These are phyloP conservation scores for Dendrobium nobile DNA, from an alignment of 106 monocot species.

Conservation along the genomic window DNA sequence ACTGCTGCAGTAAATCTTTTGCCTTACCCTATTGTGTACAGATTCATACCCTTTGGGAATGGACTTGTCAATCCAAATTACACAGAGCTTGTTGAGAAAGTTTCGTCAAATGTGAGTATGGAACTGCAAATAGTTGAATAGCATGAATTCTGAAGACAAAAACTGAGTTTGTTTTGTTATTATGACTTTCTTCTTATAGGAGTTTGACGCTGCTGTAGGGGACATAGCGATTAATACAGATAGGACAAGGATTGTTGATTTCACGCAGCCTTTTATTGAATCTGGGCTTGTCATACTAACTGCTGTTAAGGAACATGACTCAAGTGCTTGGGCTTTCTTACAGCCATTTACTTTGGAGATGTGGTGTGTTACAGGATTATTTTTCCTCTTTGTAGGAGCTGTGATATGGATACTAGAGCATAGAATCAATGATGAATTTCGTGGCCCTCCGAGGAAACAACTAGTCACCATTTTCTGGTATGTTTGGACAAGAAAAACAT, in stretches of 20 bases:
- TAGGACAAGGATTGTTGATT: slow-evolving; percentile 68
- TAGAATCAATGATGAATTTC: slow-evolving; percentile 77
- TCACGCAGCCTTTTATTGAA: slow-evolving; percentile 74
- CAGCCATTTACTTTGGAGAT: slow-evolving; percentile 71
- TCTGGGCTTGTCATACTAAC: slow-evolving; percentile 74
- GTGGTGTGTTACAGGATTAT: slow-evolving; percentile 63
- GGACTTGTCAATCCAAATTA: slow-evolving; percentile 59
- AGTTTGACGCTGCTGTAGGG: slow-evolving; percentile 70
- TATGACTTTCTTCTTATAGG: slow-evolving; percentile 29
- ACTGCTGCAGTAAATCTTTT: slow-evolving; percentile 56
- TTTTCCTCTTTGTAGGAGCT: slow-evolving; percentile 53
- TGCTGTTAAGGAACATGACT: slow-evolving; percentile 29
- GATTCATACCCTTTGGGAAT: slow-evolving; percentile 55
- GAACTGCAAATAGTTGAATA: not conserved
- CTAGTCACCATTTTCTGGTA: slow-evolving; percentile 60
- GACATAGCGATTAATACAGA: slow-evolving; percentile 66
- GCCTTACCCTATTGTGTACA: slow-evolving; percentile 68
- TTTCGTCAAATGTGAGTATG: slow-evolving; percentile 53
- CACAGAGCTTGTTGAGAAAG: slow-evolving; percentile 44
- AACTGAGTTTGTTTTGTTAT: not conserved
- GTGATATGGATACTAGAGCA: slow-evolving; percentile 91
- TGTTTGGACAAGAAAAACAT: not conserved
- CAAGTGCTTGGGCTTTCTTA: slow-evolving; percentile 69
- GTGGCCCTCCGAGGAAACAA: slow-evolving; percentile 73
- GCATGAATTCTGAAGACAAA: not conserved